Evolutionary conservation across 805 yeast species (phyloP), one percentile per base, ranked within the genome.

Genomic region (Saccharomycopsis guyanensis): DNA sequence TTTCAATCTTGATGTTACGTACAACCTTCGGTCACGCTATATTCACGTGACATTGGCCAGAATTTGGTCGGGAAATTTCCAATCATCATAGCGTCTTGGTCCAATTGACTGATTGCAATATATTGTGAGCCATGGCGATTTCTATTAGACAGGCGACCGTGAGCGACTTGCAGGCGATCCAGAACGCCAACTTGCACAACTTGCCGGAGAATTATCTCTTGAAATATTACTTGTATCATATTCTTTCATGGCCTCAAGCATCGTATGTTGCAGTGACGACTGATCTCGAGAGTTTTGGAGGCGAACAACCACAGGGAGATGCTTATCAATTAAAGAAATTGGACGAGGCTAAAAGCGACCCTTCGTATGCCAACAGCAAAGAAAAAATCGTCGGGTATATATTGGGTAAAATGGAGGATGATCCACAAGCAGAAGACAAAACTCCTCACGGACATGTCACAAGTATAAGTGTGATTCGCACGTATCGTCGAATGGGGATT

Each of bases 211-310:
- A 93, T 66, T 93, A 93, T 61, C 82, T 85, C 53, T 68, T 89
- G 64, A 88, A 89, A 63, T 93, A 88, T 66, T 93, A 93, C 66
- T 75, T 93, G 73, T 93, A 93, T 65, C 98, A 93, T 65, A 75
- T 87, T 6, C 68, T 91, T 43, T 82, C 97, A 32, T 93, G 98
- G 98, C 98, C 98, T 1, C 95, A 91, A 62, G 94, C 95, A 12
- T 86, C 96, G 35, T 93, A 81, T 68, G 97, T 93, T 32, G 98
- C 98, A 15, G 82, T 91, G 1, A 82, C 93, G 1, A 76, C 81
- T 23, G 83, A 76, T 53, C 76, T 71, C 8, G 56, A 55, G 0
- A 50, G 44, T 6, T n/a, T n/a, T n/a, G n/a, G n/a, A n/a, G n/a
- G n/a, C n/a, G n/a, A n/a, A n/a, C n/a, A n/a, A n/a, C 56, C 56